These are phyloP conservation scores for Phytopythium litorale DNA, from an alignment of 352 stramenopile genomes.

Conservation along the genomic window DNA sequence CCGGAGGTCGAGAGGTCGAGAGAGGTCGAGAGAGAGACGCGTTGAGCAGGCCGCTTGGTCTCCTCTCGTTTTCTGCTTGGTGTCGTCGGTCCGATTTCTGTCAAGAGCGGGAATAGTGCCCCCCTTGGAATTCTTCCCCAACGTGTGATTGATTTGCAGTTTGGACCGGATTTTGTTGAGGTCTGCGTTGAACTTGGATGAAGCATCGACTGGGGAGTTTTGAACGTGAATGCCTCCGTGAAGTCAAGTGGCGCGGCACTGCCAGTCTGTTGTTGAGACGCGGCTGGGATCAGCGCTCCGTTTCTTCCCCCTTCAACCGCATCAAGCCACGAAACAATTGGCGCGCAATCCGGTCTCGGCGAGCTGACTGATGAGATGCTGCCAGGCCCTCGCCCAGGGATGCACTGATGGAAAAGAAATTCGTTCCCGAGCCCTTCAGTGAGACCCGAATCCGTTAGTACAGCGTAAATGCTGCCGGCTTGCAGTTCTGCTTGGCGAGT, in stretches of 20 bases:
- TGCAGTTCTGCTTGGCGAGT: too few relatives aligned
- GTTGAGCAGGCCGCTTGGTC: not conserved
- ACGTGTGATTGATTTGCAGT: not conserved
- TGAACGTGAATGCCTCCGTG: not conserved
- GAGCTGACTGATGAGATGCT: too few relatives aligned
- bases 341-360: too few relatives aligned
- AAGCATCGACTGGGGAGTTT: not conserved
- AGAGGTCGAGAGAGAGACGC: not conserved
- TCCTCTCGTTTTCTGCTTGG: not conserved
- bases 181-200: not conserved
- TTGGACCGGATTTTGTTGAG: not conserved
- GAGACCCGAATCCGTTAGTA: too few relatives aligned
- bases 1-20: too few relatives aligned
- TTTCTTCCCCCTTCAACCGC: conserved; percentile 1
- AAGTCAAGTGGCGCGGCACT: not conserved
- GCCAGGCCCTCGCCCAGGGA: too few relatives aligned
- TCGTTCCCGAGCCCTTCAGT: too few relatives aligned
- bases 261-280: not conserved
- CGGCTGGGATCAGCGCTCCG: not conserved
- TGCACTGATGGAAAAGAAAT: too few relatives aligned
- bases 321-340: not conserved
- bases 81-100: not conserved
- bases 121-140: not conserved
- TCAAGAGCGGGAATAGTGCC: not conserved
- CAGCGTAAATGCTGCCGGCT: too few relatives aligned